Evolutionary conservation across 2,329 filamentous ascomycete genomes (phyloP), one percentile per base, ranked within the genome.

Genomic region (Cercospora sp.): DNA sequence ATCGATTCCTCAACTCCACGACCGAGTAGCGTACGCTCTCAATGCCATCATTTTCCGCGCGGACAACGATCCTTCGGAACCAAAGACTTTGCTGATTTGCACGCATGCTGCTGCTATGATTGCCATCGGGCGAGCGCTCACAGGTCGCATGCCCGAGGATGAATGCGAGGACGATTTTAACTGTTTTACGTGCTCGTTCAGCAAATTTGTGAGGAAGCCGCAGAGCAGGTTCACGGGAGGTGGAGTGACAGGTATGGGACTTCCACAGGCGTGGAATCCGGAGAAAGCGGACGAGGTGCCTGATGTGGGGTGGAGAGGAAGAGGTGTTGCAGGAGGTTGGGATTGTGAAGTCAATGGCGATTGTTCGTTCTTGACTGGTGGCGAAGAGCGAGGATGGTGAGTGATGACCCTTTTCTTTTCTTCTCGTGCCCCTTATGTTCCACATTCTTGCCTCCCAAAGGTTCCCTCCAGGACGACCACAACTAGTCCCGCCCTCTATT

Each of bases 41-140:
- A 82, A 87, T 53, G 85, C 85, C 58, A 88, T 97, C 72, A 90
- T 97, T 72, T 83, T 86, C 30, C 85, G 88, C 63, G 89, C 92
- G 67, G 93, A 97, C 76, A 76, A 78, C 6, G 85, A 87, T 60
- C 83, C 91, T 60, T 87, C 88, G n/a, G 83, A 86, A 45, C 83
- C 84, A 36, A 88, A 87, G 74, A 86, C 91, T 0, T 84, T 97
- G 26, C 80, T 97, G 48, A 84, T 99, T 45, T 97, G 92, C 80
- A 91, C 92, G 1, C 95, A 99, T 81, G 95, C 95, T 1, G 95
- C 95, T 3, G 88, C 90, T 10, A 87, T 98, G 75, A 97, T 99
- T 77, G 90, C 91, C 8, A 87, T 95, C 72, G 94, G 94, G 0
- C 86, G 95, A 48, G 89, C 88, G 0, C 82, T 99, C 73, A 97